Percentiles rank a stretch among this genome's conserved stretches.
phyloP scores from a whole-genome alignment of 179 eudicot genomes.

The Nepenthes alata region DNA sequence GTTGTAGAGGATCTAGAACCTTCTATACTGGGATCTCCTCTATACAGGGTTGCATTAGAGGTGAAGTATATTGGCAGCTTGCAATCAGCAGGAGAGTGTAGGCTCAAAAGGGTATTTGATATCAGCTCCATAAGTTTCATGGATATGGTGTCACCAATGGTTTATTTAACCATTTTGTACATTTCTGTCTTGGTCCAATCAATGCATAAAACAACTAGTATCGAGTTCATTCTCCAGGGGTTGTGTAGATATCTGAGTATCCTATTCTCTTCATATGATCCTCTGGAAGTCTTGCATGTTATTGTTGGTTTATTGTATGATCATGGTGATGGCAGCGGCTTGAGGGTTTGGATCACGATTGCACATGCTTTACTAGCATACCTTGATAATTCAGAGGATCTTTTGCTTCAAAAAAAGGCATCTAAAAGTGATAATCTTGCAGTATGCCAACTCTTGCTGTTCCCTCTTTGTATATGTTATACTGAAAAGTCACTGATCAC shows the following conservation, averaged over 20 bases:
- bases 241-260: conserved; percentile 22
- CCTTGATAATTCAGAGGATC: conserved; percentile 27
- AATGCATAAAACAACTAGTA: conserved; percentile 16
- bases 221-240: conserved; percentile 20
- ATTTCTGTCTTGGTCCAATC: conserved; percentile 23
- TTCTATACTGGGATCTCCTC: conserved; percentile 53
- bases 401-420: conserved; percentile 19
- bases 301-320: conserved; percentile 33
- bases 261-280: conserved; percentile 34
- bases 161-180: conserved; percentile 31
- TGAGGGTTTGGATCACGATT: conserved; percentile 45
- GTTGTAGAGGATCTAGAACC: conserved; percentile 51
- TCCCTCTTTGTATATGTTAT: conserved; percentile 44
- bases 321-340: conserved; percentile 15
- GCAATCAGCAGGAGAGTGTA: conserved; percentile 18
- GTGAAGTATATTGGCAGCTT: conserved; percentile 21
- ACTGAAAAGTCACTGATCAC: conserved; percentile 9
- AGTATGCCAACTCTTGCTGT: conserved; percentile 35
- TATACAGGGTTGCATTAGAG: conserved; percentile 51
- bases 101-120: conserved; percentile 11
- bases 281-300: conserved; percentile 39
- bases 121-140: conserved; percentile 18
- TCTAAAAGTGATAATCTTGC: conserved; percentile 20
- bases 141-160: conserved; percentile 54
- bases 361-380: conserved; percentile 41